Evolutionary conservation across 768 basidiomycete species (phyloP), one percentile per base, ranked within the genome.

Genomic region (Pleurotus citrinopileatus): DNA sequence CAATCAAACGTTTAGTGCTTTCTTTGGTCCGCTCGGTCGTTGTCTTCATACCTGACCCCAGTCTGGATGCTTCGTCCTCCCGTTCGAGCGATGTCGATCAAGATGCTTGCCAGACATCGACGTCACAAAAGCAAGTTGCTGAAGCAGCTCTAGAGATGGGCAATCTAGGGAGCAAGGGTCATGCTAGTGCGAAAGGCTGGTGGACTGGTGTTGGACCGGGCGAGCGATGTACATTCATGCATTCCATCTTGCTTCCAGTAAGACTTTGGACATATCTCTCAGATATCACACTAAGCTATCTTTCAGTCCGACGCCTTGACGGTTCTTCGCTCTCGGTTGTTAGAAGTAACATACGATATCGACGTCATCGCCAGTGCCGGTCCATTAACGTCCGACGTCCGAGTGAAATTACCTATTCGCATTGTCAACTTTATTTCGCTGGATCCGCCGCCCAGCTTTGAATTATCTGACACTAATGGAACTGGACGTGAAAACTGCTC

Each of bases 371-470:
- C 88, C 34, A 79, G 78, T 59, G 75, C 81, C 5, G 86, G 86
- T 8, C 67, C 80, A 13, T 67, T 86, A 20, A 73, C 79, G 2
- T 73, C 86, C 8, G 85, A 89, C 52, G 72, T 92, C 26, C 76
- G 80, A 52, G 87, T 87, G 55, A 82, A 81, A 19, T 66, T 94
- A 7, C 94, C 94, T 0, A 71, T 94, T 59, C 77, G 79, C 15
- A 81, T 95, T 61, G 75, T 94, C 71, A 94, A 87, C 64, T 90
- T 91, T 69, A 69, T 94, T 25, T 94, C 93, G 10, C 74, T 97
- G 58, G 91, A 95, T 65, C 90, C 91, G 19, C 87, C 87, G 10
- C 85, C 86, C 32, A 71, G 65, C 37, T 63, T 59, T n/a, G 61
- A 60, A 34, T 61, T 61, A 9, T 32, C 59, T 29, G 26, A 3